Evolutionary conservation across 2,329 filamentous ascomycete species (phyloP), one percentile per base, ranked within the genome.

Genomic region (Exophiala bonariae): DNA sequence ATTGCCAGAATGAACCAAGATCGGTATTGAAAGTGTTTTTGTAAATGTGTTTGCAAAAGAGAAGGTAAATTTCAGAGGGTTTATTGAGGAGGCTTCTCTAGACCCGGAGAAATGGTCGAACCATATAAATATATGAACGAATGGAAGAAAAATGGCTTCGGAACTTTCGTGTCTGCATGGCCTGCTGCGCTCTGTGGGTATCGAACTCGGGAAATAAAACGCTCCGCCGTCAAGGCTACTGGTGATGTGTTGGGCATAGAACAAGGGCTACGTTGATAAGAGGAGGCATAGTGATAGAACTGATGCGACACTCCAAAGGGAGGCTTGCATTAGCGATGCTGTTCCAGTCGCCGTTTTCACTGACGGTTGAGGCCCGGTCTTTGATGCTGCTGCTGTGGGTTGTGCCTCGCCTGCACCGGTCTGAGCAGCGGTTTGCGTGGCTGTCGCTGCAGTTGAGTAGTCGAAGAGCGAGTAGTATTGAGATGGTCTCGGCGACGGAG

Each of bases 401-500:
- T 16, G 14, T 20, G 35, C 50, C 23, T 46, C 46, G 33, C 18
- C 22, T 3, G 28, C 14, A 9, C 13, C 22, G 4, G 26, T 30
- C 38, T 41, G 38, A 18, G 18, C 28, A 13, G 38, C 11, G 23
- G n/a, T 37, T 19, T 37, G n/a, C 17, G 40, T 38, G 22, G 32
- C 30, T 17, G 36, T 35, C 2, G 38, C 16, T 5, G 43, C 40
- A 3, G 49, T 48, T 10, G 52, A 42, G 23, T 44, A 33, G 35
- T 50, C 48, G 43, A 49, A 53, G 5, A 48, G 34, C 5, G 52
- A 55, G 31, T 45, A 55, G 41, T 55, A 50, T 19, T 46, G 46
- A 5, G 49, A 50, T 3, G 47, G 40, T 18, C 23, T 26, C 6
- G 23, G 23, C 14, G 22, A 33, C 16, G 5, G 17, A 8, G 10